phyloP scores from a whole-genome alignment of 257 asterid genomes.

The Plantago ovata region DNA sequence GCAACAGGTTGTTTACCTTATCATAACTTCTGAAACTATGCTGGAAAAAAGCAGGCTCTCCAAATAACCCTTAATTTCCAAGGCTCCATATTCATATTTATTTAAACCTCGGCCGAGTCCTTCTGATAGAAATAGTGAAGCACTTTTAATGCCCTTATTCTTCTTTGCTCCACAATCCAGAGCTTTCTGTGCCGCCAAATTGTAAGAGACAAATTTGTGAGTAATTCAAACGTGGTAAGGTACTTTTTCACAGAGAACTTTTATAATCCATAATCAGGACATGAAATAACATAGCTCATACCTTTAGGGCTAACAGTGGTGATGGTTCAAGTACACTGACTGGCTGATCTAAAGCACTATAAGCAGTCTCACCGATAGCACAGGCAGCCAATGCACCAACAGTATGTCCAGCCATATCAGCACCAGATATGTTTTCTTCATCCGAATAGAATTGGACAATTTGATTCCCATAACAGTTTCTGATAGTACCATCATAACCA shows the following conservation, averaged over 20 bases:
- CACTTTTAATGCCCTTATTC: slow-evolving; percentile 57
- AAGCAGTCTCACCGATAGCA: slow-evolving; percentile 90
- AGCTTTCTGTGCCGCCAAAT: slow-evolving; percentile 50
- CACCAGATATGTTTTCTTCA: slow-evolving; percentile 22
- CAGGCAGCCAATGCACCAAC: slow-evolving; percentile 95
- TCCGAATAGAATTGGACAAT: slow-evolving; percentile 66
- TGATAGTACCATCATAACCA: slow-evolving; percentile 88
- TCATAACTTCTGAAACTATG: slow-evolving; percentile 58
- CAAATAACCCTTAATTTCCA: slow-evolving; percentile 74
- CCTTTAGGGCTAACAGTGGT: slow-evolving; percentile 81
- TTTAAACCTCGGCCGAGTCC: slow-evolving; percentile 54
- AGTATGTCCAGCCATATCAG: slow-evolving; percentile 62
- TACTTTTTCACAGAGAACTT: too few species aligned
- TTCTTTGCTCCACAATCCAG: slow-evolving; percentile 82
- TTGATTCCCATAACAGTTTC: slow-evolving; percentile 75
- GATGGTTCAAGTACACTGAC: slow-evolving; percentile 85
- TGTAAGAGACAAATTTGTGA: slow-evolving; percentile 11
- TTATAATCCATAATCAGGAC: background rate
- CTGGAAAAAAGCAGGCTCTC: slow-evolving; percentile 61
- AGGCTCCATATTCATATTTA: slow-evolving; percentile 83
- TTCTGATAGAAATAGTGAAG: slow-evolving; percentile 66
- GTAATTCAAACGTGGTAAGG: too few species aligned
- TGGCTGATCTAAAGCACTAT: slow-evolving; percentile 98
- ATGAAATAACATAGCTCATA: slow-evolving; percentile 21
- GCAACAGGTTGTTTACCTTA: slow-evolving; percentile 43